Conservation (phyloP, 2,329 filamentous ascomycete species). For the Thielaviopsis ethacetica region DNA sequence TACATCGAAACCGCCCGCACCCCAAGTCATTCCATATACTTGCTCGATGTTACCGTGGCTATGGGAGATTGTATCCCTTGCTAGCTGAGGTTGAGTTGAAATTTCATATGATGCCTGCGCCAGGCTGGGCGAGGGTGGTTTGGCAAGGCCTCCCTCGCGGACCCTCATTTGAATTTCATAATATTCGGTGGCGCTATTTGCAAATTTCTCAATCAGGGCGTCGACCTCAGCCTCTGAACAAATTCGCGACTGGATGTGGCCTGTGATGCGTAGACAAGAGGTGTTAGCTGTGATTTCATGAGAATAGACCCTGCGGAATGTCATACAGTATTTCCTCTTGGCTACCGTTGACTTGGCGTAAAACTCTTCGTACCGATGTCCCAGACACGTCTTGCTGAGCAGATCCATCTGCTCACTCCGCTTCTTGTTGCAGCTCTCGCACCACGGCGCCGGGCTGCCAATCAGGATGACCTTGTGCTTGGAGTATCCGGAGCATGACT, state of each 20-base stretch:
- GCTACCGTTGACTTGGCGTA: background rate
- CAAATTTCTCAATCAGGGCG: background rate
- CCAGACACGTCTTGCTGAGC: background rate
- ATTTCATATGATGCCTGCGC: too few relatives aligned
- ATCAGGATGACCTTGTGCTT: too few relatives aligned
- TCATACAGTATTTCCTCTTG: background rate
- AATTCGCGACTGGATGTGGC: background rate
- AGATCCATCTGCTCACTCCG: background rate
- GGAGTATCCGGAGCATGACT: background rate
- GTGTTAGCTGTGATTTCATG: background rate
- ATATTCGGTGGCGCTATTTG: background rate
- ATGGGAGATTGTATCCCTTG: too few relatives aligned
- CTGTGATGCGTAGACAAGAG: background rate
- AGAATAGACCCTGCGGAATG: too few relatives aligned
- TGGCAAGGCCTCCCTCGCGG: too few relatives aligned
- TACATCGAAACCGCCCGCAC: too few relatives aligned
- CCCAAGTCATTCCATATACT: too few relatives aligned
- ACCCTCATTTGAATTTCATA: too few relatives aligned
- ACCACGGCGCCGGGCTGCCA: too few relatives aligned
- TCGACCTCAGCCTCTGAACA: background rate
- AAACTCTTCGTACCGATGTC: background rate
- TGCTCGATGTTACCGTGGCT: too few relatives aligned
- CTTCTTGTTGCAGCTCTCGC: background rate
- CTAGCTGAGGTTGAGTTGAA: too few relatives aligned
- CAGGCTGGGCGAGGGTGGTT: too few relatives aligned